phyloP scores from a whole-genome alignment of 2,329 filamentous ascomycete species.

The Plectosphaerella cucumerina region DNA sequence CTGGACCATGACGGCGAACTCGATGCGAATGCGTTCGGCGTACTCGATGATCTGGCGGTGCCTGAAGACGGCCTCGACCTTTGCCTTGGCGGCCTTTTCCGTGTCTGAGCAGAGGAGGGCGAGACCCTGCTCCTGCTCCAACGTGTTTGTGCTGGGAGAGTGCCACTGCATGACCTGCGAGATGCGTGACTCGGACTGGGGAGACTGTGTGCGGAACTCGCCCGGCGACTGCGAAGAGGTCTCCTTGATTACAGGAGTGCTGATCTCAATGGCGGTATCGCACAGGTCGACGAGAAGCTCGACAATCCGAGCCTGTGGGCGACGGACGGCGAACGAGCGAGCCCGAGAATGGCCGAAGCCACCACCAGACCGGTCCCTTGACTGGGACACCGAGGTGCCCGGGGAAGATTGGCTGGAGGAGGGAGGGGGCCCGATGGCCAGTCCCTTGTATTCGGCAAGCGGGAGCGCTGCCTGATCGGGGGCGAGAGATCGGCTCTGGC shows the following conservation, averaged over 20 bases:
- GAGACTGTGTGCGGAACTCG: constrained; percentile 88
- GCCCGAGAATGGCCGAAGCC: constrained; percentile 76
- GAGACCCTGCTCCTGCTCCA: constrained; percentile 91
- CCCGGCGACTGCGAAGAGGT: constrained; percentile 60
- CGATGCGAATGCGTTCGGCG: constrained; percentile 87
- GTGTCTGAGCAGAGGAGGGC: constrained; percentile 87
- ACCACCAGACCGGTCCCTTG: constrained; percentile 67
- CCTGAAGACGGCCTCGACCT: constrained; percentile 89
- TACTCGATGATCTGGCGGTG: constrained; percentile 94
- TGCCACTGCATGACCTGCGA: constrained; percentile 96
- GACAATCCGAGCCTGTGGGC: constrained; percentile 88
- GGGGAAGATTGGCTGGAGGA: constrained; percentile 69
- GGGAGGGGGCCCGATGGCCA: constrained; percentile 74
- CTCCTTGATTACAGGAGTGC: constrained; percentile 89
- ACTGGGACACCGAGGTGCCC: constrained; percentile 66
- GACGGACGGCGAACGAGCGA: constrained; percentile 84
- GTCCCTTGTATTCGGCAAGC: constrained; percentile 79
- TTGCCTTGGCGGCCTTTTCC: constrained; percentile 75
- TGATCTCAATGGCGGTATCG: constrained; percentile 93
- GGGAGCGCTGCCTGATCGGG: constrained; percentile 49
- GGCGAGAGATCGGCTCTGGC: constrained; percentile 60
- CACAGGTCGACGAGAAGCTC: constrained; percentile 93
- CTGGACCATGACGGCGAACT: constrained; percentile 88
- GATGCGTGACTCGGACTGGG: constrained; percentile 91
- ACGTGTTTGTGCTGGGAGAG: constrained; percentile 82